A percentile compares a stretch with the other conserved stretches of the same genome.
These are phyloP conservation scores for Diplotaxis tenuifolia DNA, from an alignment of 345 rosid genomes.

Conservation along the genomic window DNA sequence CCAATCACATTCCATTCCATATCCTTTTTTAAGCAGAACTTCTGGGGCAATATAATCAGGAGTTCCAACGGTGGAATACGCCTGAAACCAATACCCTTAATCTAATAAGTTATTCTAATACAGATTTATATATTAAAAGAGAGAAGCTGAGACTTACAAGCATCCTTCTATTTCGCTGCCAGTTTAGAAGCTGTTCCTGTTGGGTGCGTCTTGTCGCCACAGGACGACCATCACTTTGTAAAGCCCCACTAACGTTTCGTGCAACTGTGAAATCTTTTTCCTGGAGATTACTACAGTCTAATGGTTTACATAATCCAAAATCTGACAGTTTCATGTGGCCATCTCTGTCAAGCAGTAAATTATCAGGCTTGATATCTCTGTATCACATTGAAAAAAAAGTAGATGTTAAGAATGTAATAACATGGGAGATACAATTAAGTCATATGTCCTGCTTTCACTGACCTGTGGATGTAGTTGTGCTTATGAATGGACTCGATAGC, in stretches of 20 bases:
- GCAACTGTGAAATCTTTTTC: slow-evolving; percentile 78
- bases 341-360: slow-evolving; percentile 85
- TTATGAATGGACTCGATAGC: slow-evolving; percentile 97
- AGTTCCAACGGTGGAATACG: slow-evolving; percentile 97
- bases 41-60: slow-evolving; percentile 99
- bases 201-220: slow-evolving; percentile 81
- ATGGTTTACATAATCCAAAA: slow-evolving; percentile 95
- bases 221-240: slow-evolving; percentile 80
- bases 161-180: slow-evolving; percentile 97
- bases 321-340: slow-evolving; percentile 98
- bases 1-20: slow-evolving; percentile 99
- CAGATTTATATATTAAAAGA: too few species aligned
- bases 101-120: too few species aligned
- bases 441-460: slow-evolving; percentile 13
- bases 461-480: slow-evolving; percentile 98
- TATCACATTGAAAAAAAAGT: too few species aligned
- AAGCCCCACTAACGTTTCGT: slow-evolving; percentile 62
- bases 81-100: slow-evolving; percentile 54
- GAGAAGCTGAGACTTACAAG: too few species aligned
- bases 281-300: slow-evolving; percentile 93
- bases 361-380: slow-evolving; percentile 99
- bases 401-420: too few species aligned
- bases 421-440: too few species aligned
- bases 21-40: slow-evolving; percentile 93
- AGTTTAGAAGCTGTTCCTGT: slow-evolving; percentile 85